A percentile compares a stretch with the other conserved stretches of the same genome.
phyloP scores from a whole-genome alignment of 2,329 filamentous ascomycete species.

The Aureobasidium sp. region DNA sequence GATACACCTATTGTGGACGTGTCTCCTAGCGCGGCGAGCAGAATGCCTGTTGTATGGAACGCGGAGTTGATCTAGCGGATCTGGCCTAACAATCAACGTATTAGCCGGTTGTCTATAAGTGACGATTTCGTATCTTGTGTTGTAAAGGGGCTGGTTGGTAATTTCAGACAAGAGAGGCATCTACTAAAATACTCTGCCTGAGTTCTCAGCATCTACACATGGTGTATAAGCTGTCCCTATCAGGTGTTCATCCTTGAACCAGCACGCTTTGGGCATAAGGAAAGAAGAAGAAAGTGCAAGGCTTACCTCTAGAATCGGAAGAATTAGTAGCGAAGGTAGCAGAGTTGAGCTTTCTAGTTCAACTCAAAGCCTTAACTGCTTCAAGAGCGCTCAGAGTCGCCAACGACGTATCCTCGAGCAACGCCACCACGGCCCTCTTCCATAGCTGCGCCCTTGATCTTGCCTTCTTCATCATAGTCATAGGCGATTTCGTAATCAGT shows the following conservation, averaged over 20 bases:
- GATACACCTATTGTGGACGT: too few relatives aligned
- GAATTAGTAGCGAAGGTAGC: too few relatives aligned
- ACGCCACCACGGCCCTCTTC: constrained; percentile 84
- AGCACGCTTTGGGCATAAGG: constrained; percentile 11
- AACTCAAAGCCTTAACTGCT: not conserved
- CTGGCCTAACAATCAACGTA: too few relatives aligned
- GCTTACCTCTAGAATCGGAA: constrained; percentile 60
- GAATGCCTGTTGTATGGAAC: too few relatives aligned
- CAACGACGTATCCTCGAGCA: constrained; percentile 78
- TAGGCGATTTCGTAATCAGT: constrained; percentile 66
- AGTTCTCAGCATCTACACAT: constrained; percentile 75
- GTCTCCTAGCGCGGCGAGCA: too few relatives aligned
- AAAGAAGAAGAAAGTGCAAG: constrained; percentile 14
- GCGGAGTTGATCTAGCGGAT: too few relatives aligned
- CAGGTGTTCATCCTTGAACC: constrained; percentile 81
- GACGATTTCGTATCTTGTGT: too few relatives aligned
- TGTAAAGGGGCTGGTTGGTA: too few relatives aligned
- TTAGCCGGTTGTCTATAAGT: too few relatives aligned
- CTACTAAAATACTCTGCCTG: constrained; percentile 99
- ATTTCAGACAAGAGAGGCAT: constrained; percentile 80
- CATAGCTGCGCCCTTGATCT: constrained; percentile 52
- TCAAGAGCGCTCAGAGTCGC: constrained; percentile 32
- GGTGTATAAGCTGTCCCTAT: constrained; percentile 99
- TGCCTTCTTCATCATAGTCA: constrained; percentile 47
- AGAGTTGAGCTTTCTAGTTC: not conserved